Conservation (phyloP, 208 protist genomes). For the Wallacemonas sp. region DNA sequence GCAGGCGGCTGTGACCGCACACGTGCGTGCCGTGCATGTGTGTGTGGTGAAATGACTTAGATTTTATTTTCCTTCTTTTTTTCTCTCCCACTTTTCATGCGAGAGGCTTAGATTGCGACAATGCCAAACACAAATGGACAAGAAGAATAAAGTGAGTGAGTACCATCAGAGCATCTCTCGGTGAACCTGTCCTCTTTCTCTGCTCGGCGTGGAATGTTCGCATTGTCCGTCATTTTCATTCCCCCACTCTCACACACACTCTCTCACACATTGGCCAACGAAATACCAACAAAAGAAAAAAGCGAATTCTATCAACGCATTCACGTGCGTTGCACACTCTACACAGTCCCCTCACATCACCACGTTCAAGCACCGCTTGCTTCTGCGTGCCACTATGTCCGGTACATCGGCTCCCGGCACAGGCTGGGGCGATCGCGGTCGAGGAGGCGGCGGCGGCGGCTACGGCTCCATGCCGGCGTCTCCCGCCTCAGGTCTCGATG, state of each 20-base stretch:
- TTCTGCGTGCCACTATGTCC: conserved; percentile 1
- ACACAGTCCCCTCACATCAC: too few species aligned
- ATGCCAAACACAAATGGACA: too few species aligned
- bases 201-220: too few species aligned
- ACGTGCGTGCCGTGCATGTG: not conserved
- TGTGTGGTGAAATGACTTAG: not conserved
- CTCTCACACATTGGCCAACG: too few species aligned
- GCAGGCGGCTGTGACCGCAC: not conserved
- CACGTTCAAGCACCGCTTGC: not conserved
- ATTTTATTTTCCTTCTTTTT: not conserved
- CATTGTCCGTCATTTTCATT: too few species aligned
- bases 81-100: not conserved
- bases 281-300: not conserved
- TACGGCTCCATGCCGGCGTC: conserved; percentile 19
- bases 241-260: too few species aligned
- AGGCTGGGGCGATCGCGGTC: not conserved
- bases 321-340: not conserved
- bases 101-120: not conserved
- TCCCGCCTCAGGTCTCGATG: conserved; percentile 22
- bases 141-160: too few species aligned
- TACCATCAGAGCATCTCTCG: too few species aligned
- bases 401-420: not conserved
- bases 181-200: too few species aligned
- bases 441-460: not conserved
- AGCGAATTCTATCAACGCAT: not conserved